phyloP scores from a whole-genome alignment of 2,329 filamentous ascomycete genomes.

The Blastomyces gilchristii region DNA sequence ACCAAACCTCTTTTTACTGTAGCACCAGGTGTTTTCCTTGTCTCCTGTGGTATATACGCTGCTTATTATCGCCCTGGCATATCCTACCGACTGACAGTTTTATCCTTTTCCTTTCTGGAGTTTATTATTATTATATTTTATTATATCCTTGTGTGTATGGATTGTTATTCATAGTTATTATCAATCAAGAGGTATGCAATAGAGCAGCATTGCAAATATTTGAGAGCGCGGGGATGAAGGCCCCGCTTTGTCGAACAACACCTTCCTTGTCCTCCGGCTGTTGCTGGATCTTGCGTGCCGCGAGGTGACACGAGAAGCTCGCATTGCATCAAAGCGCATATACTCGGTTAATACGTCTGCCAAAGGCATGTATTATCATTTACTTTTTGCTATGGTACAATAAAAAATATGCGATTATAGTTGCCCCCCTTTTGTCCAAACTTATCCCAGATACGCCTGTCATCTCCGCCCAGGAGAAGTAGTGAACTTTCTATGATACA shows the following conservation, averaged over 20 bases:
- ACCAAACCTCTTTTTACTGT: neutral
- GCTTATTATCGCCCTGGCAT: neutral
- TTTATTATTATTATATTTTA: neutral
- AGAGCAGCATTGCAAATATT: neutral
- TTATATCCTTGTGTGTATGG: neutral
- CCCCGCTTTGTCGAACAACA: neutral
- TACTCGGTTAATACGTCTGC: neutral
- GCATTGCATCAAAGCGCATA: neutral
- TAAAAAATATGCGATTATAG: neutral
- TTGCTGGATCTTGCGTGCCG: neutral
- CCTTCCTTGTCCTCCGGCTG: neutral
- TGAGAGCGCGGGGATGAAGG: neutral
- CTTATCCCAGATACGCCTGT: neutral
- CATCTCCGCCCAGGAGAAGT: neutral
- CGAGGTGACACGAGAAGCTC: neutral
- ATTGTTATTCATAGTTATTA: neutral
- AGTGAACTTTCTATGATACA: neutral
- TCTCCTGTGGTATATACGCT: neutral
- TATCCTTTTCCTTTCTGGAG: neutral
- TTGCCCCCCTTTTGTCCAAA: neutral
- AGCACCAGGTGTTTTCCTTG: neutral
- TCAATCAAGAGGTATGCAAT: neutral
- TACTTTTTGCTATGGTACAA: neutral
- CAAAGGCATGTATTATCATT: neutral
- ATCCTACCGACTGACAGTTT: neutral